Base-by-base conservation (phyloP, 495 filamentous ascomycete species). In the Aspergillus nidulans region DNA sequence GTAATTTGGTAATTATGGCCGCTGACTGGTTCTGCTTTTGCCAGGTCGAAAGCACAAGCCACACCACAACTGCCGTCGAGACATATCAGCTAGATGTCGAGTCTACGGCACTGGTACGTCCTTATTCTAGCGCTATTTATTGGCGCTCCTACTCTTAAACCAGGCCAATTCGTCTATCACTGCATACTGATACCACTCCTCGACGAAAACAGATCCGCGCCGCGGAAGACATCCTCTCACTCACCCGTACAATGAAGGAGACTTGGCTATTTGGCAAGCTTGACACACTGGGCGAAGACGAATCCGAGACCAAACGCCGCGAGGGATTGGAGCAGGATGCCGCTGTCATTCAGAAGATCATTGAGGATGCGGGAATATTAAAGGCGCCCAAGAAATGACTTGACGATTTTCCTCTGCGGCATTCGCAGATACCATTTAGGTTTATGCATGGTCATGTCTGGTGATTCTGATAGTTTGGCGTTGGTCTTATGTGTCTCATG, bases 201-300 rank as follows among this genome's bases (percentile, higher is more conserved):
- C 6, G n/a, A n/a, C 4, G 6, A 12, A 2, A 34, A 13, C 30
- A 87, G 85, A 75, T 87, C 61, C 81, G 82, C 41, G 77, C 83
- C 12, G 81, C 81, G 9, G 87, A 90, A 67, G 85, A 90, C 48
- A 65, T 87, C 19, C 72, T 87, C 34, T 72, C 77, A 10, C 63
- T 90, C 13, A 86, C 80, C 28, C 77, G 86, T 13, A 69, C 74
- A 6, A 71, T 90, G 72, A 87, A 89, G 67, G 87, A 90, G 60
- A 76, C 81, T n/a, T 90, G 86, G 86, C 71, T 89, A 21, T 88
- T 87, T 60, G 86, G 87, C 15, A 79, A 84, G 55, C 72, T 89
- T n/a, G 71, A 87, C 20, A 86, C 84, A 0, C 64, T 88, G 8
- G 81, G 80, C 18, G 76, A 78, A 61, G 65, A 75, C 39, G 68